Percentiles rank a stretch among this genome's conserved stretches.
Conservation (phyloP, 2,329 filamentous ascomycete genomes). For the Metarhizium album region DNA sequence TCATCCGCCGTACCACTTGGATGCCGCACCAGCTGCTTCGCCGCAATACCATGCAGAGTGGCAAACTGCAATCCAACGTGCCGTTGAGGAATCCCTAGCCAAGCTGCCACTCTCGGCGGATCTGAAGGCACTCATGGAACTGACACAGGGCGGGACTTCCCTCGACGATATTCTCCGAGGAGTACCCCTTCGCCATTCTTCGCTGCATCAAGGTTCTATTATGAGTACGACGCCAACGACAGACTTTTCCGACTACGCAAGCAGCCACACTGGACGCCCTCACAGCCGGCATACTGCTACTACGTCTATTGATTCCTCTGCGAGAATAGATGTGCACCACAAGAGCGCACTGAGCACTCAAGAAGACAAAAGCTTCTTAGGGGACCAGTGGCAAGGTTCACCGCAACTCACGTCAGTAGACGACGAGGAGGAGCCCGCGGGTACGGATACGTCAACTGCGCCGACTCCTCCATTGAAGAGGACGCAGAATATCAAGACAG, state of each 20-base stretch:
- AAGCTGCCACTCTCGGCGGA: conserved; percentile 4
- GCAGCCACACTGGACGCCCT: conserved; percentile 27
- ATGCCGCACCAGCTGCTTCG: background rate
- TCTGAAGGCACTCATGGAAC: conserved; percentile 4
- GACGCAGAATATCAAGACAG: background rate
- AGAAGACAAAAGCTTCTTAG: conserved; percentile 3
- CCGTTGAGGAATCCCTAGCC: conserved; percentile 7
- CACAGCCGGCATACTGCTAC: conserved; percentile 33
- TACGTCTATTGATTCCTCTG: conserved; percentile 29
- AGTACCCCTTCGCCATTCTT: conserved; percentile 5
- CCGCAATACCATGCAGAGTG: background rate
- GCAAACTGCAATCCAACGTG: conserved; percentile 5
- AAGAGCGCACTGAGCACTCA: background rate
- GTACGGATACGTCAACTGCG: background rate
- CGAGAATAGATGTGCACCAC: conserved; percentile 8
- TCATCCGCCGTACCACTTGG: background rate
- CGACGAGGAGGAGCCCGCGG: background rate
- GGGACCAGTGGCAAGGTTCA: background rate
- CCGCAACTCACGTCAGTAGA: conserved; percentile 1
- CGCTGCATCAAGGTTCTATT: conserved; percentile 26
- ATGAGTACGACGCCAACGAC: conserved; percentile 30
- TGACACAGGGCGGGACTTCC: background rate
- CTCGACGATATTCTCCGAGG: conserved; percentile 4
- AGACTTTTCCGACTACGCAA: conserved; percentile 25
- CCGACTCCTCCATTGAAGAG: background rate